Conservation (phyloP, 1,284 basidiomycete species). For the Tilletia horrida region DNA sequence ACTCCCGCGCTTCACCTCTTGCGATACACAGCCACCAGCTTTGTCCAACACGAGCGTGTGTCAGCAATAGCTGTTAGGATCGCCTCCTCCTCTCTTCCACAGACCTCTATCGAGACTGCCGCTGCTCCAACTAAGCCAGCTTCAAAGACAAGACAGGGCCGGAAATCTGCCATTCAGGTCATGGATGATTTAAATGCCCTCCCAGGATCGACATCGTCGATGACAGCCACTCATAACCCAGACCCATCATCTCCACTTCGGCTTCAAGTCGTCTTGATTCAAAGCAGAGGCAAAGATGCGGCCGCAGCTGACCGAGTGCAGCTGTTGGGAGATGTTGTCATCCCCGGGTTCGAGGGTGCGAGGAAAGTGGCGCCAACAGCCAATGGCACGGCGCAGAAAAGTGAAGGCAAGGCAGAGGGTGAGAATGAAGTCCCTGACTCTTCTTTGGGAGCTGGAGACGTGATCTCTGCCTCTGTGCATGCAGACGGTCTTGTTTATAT, state of each 20-base stretch:
- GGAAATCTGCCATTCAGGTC: conserved; percentile 1
- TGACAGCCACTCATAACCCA: no score
- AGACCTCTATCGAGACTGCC: neutral
- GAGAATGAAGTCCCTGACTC: no score
- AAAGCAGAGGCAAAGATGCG: conserved; percentile 5
- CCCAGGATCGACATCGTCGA: neutral
- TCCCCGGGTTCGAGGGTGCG: neutral
- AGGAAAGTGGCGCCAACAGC: no score
- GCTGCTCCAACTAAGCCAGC: neutral
- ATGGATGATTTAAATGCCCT: conserved; percentile 8
- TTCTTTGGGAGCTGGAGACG: neutral
- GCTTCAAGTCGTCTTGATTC: neutral
- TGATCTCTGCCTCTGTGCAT: neutral
- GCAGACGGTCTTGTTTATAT: neutral
- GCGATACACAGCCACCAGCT: neutral
- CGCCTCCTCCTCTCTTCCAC: neutral
- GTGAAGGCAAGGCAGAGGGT: no score
- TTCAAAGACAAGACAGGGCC: neutral
- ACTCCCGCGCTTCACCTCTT: conserved; percentile 8
- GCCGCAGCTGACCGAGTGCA: neutral
- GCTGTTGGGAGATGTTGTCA: neutral
- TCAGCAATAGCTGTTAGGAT: neutral
- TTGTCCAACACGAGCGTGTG: conserved; percentile 7
- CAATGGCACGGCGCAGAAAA: no score
- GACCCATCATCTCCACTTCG: neutral